Percentiles rank a stretch among this genome's conserved stretches.
Conservation (phyloP, 2,329 filamentous ascomycete genomes). For the Epichloe uncinata region DNA sequence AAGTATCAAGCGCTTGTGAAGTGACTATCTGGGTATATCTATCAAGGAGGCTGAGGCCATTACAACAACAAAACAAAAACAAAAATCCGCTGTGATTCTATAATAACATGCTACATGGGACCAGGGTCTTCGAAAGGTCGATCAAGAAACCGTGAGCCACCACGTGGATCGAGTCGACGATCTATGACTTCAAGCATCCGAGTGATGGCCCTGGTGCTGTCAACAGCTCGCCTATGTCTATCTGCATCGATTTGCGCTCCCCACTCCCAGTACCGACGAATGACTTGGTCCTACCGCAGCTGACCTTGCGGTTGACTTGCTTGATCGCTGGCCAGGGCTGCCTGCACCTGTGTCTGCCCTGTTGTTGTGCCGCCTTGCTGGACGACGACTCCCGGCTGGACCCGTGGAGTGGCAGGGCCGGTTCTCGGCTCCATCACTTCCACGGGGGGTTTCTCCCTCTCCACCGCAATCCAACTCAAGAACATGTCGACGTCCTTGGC, state of each 20-base stretch:
- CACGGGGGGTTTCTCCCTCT: conserved; percentile 23
- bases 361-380: neutral
- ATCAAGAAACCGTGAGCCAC: neutral
- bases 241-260: neutral
- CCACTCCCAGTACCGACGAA: neutral
- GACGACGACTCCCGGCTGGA: neutral
- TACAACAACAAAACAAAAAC: neutral
- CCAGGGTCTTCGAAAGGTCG: too few relatives aligned
- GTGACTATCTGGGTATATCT: neutral
- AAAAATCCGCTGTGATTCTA: neutral
- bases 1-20: neutral
- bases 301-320: neutral
- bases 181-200: neutral
- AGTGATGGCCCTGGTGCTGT: neutral
- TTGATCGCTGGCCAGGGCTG: neutral
- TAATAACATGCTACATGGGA: too few relatives aligned
- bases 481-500: conserved; percentile 62
- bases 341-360: neutral
- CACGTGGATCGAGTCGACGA: neutral
- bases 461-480: conserved; percentile 43
- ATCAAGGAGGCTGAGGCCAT: neutral
- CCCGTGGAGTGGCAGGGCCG: too few relatives aligned
- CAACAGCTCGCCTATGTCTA: neutral
- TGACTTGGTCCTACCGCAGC: neutral
- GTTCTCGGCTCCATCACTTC: neutral